These are phyloP conservation scores for Eragrostis curvula DNA, from an alignment of 176 grass and related monocot genomes.

Conservation along the genomic window DNA sequence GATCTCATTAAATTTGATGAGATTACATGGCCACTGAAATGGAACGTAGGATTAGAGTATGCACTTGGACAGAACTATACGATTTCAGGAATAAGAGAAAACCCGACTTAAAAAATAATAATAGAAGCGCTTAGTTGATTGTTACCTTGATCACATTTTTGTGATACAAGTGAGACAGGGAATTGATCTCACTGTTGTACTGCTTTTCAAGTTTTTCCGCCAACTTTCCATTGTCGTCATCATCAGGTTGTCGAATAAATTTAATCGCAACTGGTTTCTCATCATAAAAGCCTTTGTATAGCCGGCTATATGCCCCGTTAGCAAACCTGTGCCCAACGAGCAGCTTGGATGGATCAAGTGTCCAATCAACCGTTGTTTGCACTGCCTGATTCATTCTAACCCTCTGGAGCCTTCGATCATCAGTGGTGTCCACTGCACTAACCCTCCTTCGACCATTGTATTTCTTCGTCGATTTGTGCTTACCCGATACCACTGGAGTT, in stretches of 20 bases:
- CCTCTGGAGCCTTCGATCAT: constrained; percentile 23
- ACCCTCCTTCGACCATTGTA: constrained; percentile 56
- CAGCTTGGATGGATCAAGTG: constrained; percentile 55
- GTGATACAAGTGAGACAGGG: constrained; percentile 68
- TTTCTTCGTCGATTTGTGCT: constrained; percentile 40
- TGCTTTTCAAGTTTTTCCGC: constrained; percentile 64
- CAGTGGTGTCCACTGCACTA: constrained; percentile 45
- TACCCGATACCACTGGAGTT: constrained; percentile 16
- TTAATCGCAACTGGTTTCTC: constrained; percentile 76
- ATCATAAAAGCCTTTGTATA: constrained; percentile 72
- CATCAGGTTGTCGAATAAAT: constrained; percentile 63
- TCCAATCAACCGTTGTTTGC: constrained; percentile 60
- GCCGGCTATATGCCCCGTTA: constrained; percentile 60
- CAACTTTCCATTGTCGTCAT: constrained; percentile 60
- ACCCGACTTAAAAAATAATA: background rate
- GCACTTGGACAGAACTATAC: background rate
- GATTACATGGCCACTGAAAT: background rate
- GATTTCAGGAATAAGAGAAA: constrained; percentile 5
- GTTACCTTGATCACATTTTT: constrained; percentile 83
- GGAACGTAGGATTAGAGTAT: background rate
- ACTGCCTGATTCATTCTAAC: constrained; percentile 48
- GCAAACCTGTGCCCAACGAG: constrained; percentile 67
- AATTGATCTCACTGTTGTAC: constrained; percentile 74
- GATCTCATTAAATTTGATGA: background rate
- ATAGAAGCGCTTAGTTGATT: background rate